A percentile compares a stretch with the other conserved stretches of the same genome.
Evolutionary conservation across 495 filamentous ascomycete genomes (phyloP).

Genomic region (Jackrogersella minutella): DNA sequence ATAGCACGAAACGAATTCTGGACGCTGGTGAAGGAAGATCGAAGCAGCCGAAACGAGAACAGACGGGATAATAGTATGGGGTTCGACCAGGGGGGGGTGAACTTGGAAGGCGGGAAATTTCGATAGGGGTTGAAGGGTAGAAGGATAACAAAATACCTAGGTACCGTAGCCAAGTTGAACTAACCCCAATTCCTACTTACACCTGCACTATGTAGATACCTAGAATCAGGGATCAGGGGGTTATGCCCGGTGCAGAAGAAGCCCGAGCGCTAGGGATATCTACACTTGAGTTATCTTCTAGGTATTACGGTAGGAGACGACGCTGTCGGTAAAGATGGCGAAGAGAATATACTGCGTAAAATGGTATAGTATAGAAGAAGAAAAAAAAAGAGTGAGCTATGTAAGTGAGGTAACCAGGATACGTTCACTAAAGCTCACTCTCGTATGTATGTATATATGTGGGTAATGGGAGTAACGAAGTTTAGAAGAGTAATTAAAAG

Average conservation of each 20-base stretch:
- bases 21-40: constrained; percentile 23
- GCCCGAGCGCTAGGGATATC: constrained; percentile 36
- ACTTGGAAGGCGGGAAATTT: constrained; percentile 43
- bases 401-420: background rate
- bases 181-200: constrained; percentile 4
- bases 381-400: constrained; percentile 1
- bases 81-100: constrained; percentile 34
- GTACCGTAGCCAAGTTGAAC: constrained; percentile 14
- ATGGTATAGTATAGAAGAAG: background rate
- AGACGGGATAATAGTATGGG: constrained; percentile 36
- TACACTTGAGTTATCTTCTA: constrained; percentile 12
- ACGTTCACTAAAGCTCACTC: background rate
- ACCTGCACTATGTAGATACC: background rate
- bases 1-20: constrained; percentile 17
- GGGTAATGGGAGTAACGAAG: constrained; percentile 2
- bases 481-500: constrained; percentile 9
- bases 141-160: too few species aligned
- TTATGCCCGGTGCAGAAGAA: constrained; percentile 18
- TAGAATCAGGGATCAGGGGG: constrained; percentile 30
- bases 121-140: constrained; percentile 37
- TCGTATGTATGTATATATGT: background rate
- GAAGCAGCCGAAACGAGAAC: constrained; percentile 40
- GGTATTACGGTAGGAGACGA: background rate
- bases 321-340: background rate
- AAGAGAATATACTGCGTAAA: too few species aligned